Evolutionary conservation across 2,329 filamentous ascomycete species (phyloP).

Genomic region (Ilyonectria robusta): DNA sequence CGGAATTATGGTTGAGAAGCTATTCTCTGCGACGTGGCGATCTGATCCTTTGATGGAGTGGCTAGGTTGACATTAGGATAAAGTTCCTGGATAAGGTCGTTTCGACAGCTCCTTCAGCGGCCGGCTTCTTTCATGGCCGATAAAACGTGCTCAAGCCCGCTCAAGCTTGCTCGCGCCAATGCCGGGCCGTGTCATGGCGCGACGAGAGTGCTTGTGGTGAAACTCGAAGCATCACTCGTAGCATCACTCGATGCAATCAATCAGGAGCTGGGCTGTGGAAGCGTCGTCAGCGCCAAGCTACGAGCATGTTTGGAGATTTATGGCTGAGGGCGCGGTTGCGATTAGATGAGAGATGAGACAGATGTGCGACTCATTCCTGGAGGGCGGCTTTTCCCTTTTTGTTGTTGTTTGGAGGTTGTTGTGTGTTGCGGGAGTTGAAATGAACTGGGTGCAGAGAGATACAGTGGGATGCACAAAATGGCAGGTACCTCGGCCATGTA

Average conservation of each 20-base stretch:
- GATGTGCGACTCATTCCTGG: constrained; percentile 1
- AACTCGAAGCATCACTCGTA: not conserved
- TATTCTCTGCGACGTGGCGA: not conserved
- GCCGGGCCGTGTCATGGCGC: not conserved
- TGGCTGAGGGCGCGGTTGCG: not conserved
- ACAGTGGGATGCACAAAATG: too few relatives aligned
- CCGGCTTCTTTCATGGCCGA: not conserved
- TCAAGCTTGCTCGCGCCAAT: not conserved
- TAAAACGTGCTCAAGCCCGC: not conserved
- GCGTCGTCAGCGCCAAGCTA: not conserved
- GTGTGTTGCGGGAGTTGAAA: not conserved
- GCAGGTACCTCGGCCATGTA: constrained; percentile 20
- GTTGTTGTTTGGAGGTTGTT: not conserved
- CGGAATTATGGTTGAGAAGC: not conserved
- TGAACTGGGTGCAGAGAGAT: not conserved
- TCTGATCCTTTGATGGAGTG: too few relatives aligned
- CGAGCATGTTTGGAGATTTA: not conserved
- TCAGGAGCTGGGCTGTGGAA: not conserved
- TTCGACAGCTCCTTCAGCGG: not conserved
- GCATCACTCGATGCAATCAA: not conserved
- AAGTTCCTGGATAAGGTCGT: not conserved
- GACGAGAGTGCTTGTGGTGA: not conserved
- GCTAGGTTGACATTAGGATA: not conserved
- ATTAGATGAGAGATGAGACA: constrained; percentile 6
- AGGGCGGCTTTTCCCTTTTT: not conserved